Conservation (phyloP, 1,139 yeast genomes). For the Hemisphaericaspora xylofermentans region DNA sequence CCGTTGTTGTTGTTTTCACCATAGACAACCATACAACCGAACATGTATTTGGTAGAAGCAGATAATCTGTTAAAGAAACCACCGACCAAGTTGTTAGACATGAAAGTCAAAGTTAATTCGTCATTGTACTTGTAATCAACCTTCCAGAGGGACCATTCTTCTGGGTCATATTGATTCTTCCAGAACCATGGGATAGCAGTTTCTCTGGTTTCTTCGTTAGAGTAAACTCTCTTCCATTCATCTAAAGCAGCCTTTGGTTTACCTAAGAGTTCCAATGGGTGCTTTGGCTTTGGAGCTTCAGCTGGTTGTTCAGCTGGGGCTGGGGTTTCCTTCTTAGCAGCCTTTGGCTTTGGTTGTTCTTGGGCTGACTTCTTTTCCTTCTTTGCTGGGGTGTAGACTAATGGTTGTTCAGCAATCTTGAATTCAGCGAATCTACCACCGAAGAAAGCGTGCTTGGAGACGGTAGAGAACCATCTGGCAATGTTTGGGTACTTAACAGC, state of each 20-base stretch:
- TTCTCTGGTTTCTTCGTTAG: conserved; percentile 95
- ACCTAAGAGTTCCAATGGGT: conserved; percentile 86
- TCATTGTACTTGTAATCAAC: conserved; percentile 97
- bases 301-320: conserved; percentile 42
- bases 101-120: conserved; percentile 92
- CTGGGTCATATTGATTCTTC: conserved; percentile 81
- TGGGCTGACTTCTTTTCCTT: conserved; percentile 55
- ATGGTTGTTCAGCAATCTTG: conserved; percentile 62
- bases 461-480: conserved; percentile 84
- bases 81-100: conserved; percentile 97
- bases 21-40: conserved; percentile 90
- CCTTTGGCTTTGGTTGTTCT: conserved; percentile 21
- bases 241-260: conserved; percentile 71
- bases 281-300: conserved; percentile 71
- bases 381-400: conserved; percentile 73
- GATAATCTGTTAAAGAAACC: conserved; percentile 96
- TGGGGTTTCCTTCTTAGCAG: conserved; percentile 21
- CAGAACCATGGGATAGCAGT: conserved; percentile 97
- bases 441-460: conserved; percentile 57
- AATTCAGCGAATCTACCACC: conserved; percentile 40
- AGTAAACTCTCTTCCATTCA: conserved; percentile 95
- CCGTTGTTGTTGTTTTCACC: conserved; percentile 99
- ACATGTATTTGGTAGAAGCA: conserved; percentile 90
- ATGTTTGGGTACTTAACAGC: conserved; percentile 69
- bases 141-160: conserved; percentile 94